A percentile compares a stretch with the other conserved stretches of the same genome.
phyloP scores from a whole-genome alignment of 2,329 filamentous ascomycete species.

The Stenocarpella maydis region DNA sequence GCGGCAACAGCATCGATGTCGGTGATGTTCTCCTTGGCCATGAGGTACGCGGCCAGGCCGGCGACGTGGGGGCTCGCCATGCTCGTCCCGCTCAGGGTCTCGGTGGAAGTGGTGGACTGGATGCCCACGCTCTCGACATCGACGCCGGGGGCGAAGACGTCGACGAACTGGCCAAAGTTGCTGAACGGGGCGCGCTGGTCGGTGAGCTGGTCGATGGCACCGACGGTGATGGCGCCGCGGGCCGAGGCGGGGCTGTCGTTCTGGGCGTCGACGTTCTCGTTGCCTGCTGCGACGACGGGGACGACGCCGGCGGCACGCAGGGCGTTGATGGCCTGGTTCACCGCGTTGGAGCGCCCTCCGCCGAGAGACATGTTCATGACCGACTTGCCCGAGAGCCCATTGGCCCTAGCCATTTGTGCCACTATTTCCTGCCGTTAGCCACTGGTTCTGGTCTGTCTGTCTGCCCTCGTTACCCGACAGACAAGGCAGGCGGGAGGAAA shows the following conservation, averaged over 20 bases:
- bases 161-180: constrained; percentile 64
- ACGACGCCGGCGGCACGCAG: constrained; percentile 61
- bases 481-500: too few species aligned
- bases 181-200: constrained; percentile 62
- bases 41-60: constrained; percentile 73
- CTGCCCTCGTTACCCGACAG: too few species aligned
- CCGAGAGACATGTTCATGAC: constrained; percentile 72
- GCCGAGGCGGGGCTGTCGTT: constrained; percentile 64
- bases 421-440: constrained; percentile 42
- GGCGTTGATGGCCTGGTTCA: constrained; percentile 64
- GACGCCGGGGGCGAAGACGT: constrained; percentile 66
- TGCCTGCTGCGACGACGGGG: constrained; percentile 68
- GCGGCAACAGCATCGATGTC: constrained; percentile 53
- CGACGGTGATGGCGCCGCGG: constrained; percentile 65
- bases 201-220: constrained; percentile 61
- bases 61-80: constrained; percentile 75
- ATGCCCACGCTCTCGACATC: constrained; percentile 62
- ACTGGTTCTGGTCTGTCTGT: neutral
- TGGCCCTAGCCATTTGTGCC: constrained; percentile 53
- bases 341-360: constrained; percentile 55
- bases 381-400: constrained; percentile 57
- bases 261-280: constrained; percentile 61
- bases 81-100: constrained; percentile 61
- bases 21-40: constrained; percentile 61
- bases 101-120: constrained; percentile 53